A percentile compares a stretch with the other conserved stretches of the same genome.
Conservation (phyloP, 2,329 filamentous ascomycete species). For the Sphaerostilbella broomeana region DNA sequence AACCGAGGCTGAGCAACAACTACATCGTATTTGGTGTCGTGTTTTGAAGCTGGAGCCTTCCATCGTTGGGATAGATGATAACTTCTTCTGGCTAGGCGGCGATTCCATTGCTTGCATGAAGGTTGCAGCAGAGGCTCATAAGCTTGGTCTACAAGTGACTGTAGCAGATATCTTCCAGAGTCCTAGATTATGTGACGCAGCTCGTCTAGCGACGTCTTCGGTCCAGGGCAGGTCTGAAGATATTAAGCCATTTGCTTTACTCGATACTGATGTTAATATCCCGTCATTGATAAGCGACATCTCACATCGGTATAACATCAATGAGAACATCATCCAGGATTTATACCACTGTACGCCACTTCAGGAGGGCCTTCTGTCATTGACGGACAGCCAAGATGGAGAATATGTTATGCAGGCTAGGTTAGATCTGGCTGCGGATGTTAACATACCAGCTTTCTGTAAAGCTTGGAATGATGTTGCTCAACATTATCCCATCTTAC, state of each 20-base stretch:
- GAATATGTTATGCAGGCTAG: constrained; percentile 11
- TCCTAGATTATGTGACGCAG: constrained; percentile 1
- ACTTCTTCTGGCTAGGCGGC: constrained; percentile 36
- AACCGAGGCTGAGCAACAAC: not conserved
- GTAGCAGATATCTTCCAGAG: constrained; percentile 7
- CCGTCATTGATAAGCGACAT: too few relatives aligned
- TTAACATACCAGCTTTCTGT: not conserved
- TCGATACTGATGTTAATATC: too few relatives aligned
- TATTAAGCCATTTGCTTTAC: too few relatives aligned
- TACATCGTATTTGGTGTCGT: constrained; percentile 21
- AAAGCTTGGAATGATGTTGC: constrained; percentile 14
- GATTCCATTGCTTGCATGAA: constrained; percentile 41
- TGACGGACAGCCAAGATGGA: constrained; percentile 5
- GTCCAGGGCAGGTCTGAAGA: too few relatives aligned
- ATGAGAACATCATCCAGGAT: not conserved
- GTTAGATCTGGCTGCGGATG: not conserved
- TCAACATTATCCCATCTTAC: constrained; percentile 27
- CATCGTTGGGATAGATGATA: constrained; percentile 24
- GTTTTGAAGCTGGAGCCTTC: constrained; percentile 23
- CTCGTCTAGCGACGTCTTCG: not conserved
- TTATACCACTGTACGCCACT: constrained; percentile 2
- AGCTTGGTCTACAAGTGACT: not conserved
- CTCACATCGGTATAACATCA: not conserved
- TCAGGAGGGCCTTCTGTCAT: not conserved
- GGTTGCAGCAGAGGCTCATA: constrained; percentile 31